Evolutionary conservation across 345 rosid species (phyloP), one percentile per base, ranked within the genome.

Genomic region (Populus euphratica): DNA sequence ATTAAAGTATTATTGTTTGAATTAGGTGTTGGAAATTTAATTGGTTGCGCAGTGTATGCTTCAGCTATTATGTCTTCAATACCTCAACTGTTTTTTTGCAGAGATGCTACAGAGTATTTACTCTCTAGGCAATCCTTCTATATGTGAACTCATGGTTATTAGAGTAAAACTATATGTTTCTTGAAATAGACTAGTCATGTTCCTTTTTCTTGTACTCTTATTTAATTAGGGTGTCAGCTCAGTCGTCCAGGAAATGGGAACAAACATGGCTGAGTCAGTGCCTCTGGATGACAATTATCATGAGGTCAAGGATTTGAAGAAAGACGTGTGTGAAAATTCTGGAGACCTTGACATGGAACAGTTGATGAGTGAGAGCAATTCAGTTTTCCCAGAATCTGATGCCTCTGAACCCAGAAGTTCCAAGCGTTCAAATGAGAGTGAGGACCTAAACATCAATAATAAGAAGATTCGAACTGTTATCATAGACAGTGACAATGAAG

Each of bases 401-500:
- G 74, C 56, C 39, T 64, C 41, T 69, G 86, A 85, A 80, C 54
- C 74, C 41, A 77, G 73, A 69, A 78, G 80, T 38, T 78, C 77
- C 33, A 89, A 89, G 86, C 89, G 86, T 73, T 78, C 76, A 71
- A 81, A 73, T 74, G 90, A 88, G 70, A 73, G 62, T 77, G 86
- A 76, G 81, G 91, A 85, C 70, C 78, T 72, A 54, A 76, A 67
- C 54, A 39, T 41, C 25, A 80, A 85, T 73, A 80, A 81, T 76
- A 92, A 88, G 82, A 89, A 72, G 87, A 87, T 73, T 62, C 81
- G 85, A 52, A 79, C 88, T 61, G 77, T 75, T 50, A 44, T 74
- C 59, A 75, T 86, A 75, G 89, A 78, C 66, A 61, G 78, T 80
- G 88, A 87, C 76, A 90, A 77, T 81, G 89, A 87, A 73, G 81